phyloP scores from a whole-genome alignment of 441 rosid genomes.

The Hura crepitans region DNA sequence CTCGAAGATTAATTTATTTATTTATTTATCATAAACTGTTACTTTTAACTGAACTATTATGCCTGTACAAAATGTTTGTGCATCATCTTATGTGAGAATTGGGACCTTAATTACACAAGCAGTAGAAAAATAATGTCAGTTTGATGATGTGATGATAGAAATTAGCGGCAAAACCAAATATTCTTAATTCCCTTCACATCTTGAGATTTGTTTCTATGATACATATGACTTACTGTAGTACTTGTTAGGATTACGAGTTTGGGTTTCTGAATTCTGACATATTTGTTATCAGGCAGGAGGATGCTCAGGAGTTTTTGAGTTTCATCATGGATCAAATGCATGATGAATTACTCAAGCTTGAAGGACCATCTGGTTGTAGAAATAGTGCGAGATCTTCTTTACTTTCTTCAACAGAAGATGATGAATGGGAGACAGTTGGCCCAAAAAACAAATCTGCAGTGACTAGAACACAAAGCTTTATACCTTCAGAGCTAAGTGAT shows the following conservation, averaged over 20 bases:
- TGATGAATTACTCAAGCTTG: constrained; percentile 71
- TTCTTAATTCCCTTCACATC: not conserved
- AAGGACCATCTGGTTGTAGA: constrained; percentile 38
- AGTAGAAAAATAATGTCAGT: not conserved
- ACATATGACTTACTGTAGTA: not conserved
- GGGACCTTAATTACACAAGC: not conserved
- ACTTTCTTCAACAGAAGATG: constrained; percentile 65
- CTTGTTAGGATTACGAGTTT: not conserved
- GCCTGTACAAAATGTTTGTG: not conserved
- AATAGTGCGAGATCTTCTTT: constrained; percentile 44
- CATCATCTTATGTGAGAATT: not conserved
- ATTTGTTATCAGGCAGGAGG: constrained; percentile 75
- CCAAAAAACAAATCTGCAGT: constrained; percentile 93
- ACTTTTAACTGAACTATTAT: not conserved
- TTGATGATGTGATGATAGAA: not conserved
- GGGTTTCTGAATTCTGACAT: constrained; percentile 17
- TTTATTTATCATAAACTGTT: not conserved
- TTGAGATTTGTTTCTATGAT: constrained; percentile 3
- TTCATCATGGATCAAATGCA: constrained; percentile 93
- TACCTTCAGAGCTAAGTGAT: constrained; percentile 71
- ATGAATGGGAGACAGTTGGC: constrained; percentile 98
- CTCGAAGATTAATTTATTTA: not conserved
- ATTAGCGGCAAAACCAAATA: not conserved
- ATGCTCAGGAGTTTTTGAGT: constrained; percentile 93
- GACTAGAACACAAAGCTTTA: constrained; percentile 79